These are phyloP conservation scores for Euphrasia arctica DNA, from an alignment of 305 asterid genomes.

Conservation along the genomic window DNA sequence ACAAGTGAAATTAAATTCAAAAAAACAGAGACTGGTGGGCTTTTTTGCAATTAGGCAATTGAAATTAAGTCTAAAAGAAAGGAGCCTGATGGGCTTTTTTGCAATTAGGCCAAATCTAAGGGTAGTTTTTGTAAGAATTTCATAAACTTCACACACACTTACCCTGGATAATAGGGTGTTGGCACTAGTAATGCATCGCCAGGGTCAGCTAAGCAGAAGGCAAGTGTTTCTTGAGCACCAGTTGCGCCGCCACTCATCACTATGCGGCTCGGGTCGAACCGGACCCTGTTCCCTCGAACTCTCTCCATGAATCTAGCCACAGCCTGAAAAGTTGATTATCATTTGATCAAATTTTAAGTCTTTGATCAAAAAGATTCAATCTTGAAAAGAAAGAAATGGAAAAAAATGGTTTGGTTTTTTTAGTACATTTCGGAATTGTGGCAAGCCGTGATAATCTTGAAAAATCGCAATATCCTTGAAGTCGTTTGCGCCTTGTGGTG, in stretches of 20 bases:
- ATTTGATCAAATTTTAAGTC: too few relatives aligned
- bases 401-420: too few relatives aligned
- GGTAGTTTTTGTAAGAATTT: neutral
- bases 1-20: too few relatives aligned
- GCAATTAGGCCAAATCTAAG: too few relatives aligned
- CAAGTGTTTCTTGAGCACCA: conserved; percentile 55
- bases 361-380: neutral
- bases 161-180: conserved; percentile 72
- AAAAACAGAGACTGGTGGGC: too few relatives aligned
- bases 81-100: too few relatives aligned
- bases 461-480: conserved; percentile 46
- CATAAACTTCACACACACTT: conserved; percentile 14
- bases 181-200: conserved; percentile 67
- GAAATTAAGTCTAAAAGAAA: too few relatives aligned
- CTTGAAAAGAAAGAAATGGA: neutral
- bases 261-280: conserved; percentile 47
- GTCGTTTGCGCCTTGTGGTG: conserved; percentile 39
- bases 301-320: conserved; percentile 57
- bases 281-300: conserved; percentile 40
- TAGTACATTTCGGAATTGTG: conserved; percentile 41
- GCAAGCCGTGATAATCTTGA: conserved; percentile 70
- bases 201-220: conserved; percentile 59
- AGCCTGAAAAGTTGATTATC: conserved; percentile 32
- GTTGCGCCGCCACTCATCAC: conserved; percentile 82
- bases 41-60: too few relatives aligned